These are phyloP conservation scores for Sphagnurus paluster DNA, from an alignment of 1,284 basidiomycete genomes.

Conservation along the genomic window DNA sequence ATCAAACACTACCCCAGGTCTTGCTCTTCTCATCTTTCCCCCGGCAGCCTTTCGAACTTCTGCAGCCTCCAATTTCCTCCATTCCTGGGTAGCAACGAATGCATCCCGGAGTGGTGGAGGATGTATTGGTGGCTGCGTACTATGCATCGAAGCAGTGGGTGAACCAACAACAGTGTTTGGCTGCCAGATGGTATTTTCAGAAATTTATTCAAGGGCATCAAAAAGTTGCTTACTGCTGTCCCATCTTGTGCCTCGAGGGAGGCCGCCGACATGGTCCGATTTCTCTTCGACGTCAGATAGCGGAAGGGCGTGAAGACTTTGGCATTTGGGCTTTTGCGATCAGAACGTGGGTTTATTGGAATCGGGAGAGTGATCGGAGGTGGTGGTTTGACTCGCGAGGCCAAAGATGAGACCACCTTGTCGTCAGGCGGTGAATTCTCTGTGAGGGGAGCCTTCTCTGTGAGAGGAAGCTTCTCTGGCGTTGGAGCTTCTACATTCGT, in stretches of 20 bases:
- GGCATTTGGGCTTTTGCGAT: conserved; percentile 40
- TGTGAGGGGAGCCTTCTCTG: too few relatives aligned
- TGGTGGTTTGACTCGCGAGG: conserved; percentile 27
- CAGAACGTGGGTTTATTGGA: conserved; percentile 22
- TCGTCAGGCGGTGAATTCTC: conserved; percentile 1
- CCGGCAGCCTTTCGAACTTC: conserved; percentile 28
- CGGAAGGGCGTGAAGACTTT: conserved; percentile 63
- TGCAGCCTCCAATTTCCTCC: conserved; percentile 47
- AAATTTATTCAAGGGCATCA: conserved; percentile 3
- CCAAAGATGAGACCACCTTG: conserved; percentile 9
- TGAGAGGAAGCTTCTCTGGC: background rate
- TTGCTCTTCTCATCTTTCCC: conserved; percentile 48
- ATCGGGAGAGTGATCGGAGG: conserved; percentile 28
- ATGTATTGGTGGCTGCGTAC: conserved; percentile 53
- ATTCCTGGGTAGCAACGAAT: conserved; percentile 59
- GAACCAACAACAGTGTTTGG: conserved; percentile 72
- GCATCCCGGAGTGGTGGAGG: conserved; percentile 65
- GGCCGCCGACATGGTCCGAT: conserved; percentile 68
- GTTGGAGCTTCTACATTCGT: conserved; percentile 8
- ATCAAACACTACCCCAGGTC: conserved; percentile 73
- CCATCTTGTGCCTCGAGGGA: conserved; percentile 77
- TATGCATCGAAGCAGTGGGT: conserved; percentile 64
- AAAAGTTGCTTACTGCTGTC: conserved; percentile 58
- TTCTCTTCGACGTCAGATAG: conserved; percentile 54
- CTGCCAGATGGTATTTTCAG: conserved; percentile 32